These are phyloP conservation scores for Fusarium verrucosum DNA, from an alignment of 2,329 filamentous ascomycete species.

Conservation along the genomic window DNA sequence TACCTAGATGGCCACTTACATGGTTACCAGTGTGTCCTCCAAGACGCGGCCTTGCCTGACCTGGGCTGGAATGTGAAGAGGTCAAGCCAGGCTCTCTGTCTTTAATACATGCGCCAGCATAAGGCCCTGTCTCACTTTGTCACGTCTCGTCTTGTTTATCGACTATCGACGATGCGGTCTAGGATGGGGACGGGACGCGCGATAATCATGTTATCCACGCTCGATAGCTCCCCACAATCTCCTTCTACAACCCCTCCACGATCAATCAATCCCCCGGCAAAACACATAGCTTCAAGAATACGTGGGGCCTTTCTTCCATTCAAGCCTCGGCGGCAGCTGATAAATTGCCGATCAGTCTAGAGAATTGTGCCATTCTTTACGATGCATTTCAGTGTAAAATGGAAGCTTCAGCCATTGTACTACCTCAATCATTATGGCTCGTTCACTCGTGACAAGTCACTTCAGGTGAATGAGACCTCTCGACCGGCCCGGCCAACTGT, in stretches of 20 bases:
- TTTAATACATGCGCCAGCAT: slow-evolving; percentile 9
- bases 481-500: slow-evolving; percentile 6
- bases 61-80: slow-evolving; percentile 24
- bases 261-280: background rate
- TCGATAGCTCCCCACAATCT: slow-evolving; percentile 21
- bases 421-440: slow-evolving; percentile 11
- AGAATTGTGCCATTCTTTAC: background rate
- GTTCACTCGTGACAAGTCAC: slow-evolving; percentile 10
- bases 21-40: slow-evolving; percentile 4
- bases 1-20: slow-evolving; percentile 17
- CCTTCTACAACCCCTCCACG: background rate
- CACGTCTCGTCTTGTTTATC: slow-evolving; percentile 21
- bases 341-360: background rate
- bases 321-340: background rate
- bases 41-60: slow-evolving; percentile 1
- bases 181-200: slow-evolving; percentile 25
- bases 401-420: background rate
- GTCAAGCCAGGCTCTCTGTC: slow-evolving; percentile 18
- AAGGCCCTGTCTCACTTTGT: slow-evolving; percentile 24
- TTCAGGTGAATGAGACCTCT: slow-evolving; percentile 17
- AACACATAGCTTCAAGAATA: slow-evolving; percentile 14
- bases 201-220: slow-evolving; percentile 24
- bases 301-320: background rate
- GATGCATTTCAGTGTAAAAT: background rate
- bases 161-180: slow-evolving; percentile 21